These are phyloP conservation scores for Calocera cornea DNA, from an alignment of 768 basidiomycete species.

Conservation along the genomic window DNA sequence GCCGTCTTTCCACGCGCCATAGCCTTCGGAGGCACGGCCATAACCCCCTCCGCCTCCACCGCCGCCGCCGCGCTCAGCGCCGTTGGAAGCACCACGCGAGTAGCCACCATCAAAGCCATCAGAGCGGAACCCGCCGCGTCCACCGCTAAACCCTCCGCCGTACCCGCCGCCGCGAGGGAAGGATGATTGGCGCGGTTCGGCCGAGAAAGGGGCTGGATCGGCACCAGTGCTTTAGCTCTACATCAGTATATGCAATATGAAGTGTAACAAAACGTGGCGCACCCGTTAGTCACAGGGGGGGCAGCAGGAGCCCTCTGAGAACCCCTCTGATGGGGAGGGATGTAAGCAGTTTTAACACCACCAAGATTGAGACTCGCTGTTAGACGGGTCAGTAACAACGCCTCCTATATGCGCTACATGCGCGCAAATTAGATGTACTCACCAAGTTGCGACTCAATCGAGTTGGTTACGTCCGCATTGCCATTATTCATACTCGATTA, in stretches of 20 bases:
- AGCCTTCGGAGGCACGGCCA: conserved; percentile 26
- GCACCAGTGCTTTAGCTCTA: conserved; percentile 7
- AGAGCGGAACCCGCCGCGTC: conserved; percentile 5
- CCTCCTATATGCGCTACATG: background rate
- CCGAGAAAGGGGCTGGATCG: conserved; percentile 15
- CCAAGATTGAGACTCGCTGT: conserved; percentile 3
- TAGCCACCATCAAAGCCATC: conserved; percentile 57
- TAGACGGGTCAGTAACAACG: background rate
- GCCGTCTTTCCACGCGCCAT: conserved; percentile 79
- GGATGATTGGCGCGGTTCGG: conserved; percentile 6
- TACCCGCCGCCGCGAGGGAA: conserved; percentile 2
- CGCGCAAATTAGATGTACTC: background rate
- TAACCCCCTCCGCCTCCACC: conserved; percentile 12
- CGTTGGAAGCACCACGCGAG: conserved; percentile 44
- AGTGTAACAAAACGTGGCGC: conserved; percentile 20
- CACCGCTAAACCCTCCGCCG: background rate
- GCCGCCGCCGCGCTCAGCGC: conserved; percentile 3
- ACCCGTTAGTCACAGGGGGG: conserved; percentile 38
- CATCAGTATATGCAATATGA: conserved; percentile 10
- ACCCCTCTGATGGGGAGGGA: conserved; percentile 77
- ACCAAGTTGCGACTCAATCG: background rate
- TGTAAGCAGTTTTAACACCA: conserved; percentile 62
- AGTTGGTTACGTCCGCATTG: conserved; percentile 5
- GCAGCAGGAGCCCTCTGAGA: conserved; percentile 71
- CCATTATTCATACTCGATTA: conserved; percentile 5